Evolutionary conservation across 208 protist species (phyloP).

Genomic region (Trypanosoma grayi): DNA sequence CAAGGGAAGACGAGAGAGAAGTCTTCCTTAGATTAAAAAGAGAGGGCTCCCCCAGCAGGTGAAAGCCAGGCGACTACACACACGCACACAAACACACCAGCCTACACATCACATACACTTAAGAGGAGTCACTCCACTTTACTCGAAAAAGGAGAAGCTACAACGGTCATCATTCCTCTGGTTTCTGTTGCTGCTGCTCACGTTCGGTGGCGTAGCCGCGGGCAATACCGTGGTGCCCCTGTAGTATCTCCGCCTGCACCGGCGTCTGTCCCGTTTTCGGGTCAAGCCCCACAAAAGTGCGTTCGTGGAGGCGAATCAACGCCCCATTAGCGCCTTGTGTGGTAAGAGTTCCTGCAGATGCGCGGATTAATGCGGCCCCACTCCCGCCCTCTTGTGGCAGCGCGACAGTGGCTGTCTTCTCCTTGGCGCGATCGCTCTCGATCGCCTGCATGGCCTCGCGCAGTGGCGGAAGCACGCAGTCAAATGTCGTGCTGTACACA

Average conservation of each 20-base stretch:
- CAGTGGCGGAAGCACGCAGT: constrained; percentile 34
- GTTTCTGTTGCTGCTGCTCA: constrained; percentile 11
- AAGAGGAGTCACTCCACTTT: neutral
- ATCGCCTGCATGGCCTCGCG: constrained; percentile 12
- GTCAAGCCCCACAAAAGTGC: constrained; percentile 77
- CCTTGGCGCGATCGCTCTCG: neutral
- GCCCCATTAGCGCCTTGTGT: constrained; percentile 28
- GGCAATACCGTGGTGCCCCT: constrained; percentile 82
- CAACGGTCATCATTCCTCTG: too few species aligned
- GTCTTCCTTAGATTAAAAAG: too few species aligned
- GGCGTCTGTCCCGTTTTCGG: constrained; percentile 65
- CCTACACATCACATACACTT: neutral
- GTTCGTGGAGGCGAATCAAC: constrained; percentile 62
- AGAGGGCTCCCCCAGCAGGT: too few species aligned
- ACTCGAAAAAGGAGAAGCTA: neutral
- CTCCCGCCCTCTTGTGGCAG: constrained; percentile 12
- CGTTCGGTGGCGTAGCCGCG: constrained; percentile 68
- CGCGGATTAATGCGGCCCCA: constrained; percentile 19
- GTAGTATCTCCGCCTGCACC: constrained; percentile 60
- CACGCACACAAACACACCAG: neutral
- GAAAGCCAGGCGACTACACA: too few species aligned
- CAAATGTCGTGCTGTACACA: constrained; percentile 64
- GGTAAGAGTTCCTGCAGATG: constrained; percentile 19
- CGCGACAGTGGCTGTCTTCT: constrained; percentile 9
- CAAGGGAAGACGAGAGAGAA: neutral